Evolutionary conservation across 768 basidiomycete species (phyloP), one percentile per base, ranked within the genome.

Genomic region (Coprinopsis strossmayeri): DNA sequence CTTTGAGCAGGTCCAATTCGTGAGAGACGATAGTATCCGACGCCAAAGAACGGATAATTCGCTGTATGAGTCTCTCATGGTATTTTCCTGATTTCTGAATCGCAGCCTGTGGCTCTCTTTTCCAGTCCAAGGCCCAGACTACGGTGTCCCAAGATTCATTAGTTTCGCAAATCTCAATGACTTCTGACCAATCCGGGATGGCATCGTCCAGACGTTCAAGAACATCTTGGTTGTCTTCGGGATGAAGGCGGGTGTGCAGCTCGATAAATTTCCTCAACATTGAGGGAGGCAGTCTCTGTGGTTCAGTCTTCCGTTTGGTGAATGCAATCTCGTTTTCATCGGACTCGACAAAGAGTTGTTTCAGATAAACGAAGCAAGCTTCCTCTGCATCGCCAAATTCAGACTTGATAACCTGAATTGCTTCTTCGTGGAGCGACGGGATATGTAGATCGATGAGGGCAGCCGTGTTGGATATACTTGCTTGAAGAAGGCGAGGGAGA

Each of bases 311-410:
- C 11, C 17, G 15, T 11, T 55, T 59, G 32, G 60, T 55, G 11
- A 49, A 41, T 3, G 54, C 50, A 35, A 63, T 59, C 25, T 75
- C 73, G 25, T 67, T 68, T 5, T 81, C 74, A 15, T 74, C 70
- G 1, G 68, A 67, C 7, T 79, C 80, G 15, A 82, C 76, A 13
- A 95, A 69, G 5, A 99, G 72, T 55, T 74, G 76, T 11, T 76
- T 77, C 5, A 98, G 78, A 64, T 99, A 99, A 5, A 76, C 68
- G 54, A 87, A 86, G 49, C 82, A 82, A 41, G 76, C 72, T 37
- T 68, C 70, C 32, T 81, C 75, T 4, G 50, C 49, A 24, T 53
- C 45, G 10, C 17, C 5, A 37, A 42, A 39, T 17, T 67, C 58
- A 0, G 70, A 59, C 11, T 64, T 66, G 23, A 94, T 66, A 12